Percentiles rank a stretch among this genome's conserved stretches.
Conservation (phyloP, 2,329 filamentous ascomycete species). For the Drechslera avenae region DNA sequence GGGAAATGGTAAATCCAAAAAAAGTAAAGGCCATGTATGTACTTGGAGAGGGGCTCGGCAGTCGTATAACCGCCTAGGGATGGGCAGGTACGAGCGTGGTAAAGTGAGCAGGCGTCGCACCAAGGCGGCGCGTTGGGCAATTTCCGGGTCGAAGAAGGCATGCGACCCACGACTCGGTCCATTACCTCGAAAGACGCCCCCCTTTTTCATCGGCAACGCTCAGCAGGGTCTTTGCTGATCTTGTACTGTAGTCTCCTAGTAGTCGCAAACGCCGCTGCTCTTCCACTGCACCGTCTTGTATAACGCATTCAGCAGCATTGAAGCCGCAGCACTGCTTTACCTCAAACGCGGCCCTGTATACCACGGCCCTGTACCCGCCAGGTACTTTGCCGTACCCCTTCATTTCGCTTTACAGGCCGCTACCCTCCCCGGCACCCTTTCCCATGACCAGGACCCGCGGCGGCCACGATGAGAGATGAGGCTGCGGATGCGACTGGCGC, state of each 20-base stretch:
- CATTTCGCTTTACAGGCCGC: constrained; percentile 37
- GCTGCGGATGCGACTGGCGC: constrained; percentile 31
- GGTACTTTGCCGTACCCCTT: constrained; percentile 24
- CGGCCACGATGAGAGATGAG: constrained; percentile 41
- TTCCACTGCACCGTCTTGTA: constrained; percentile 22
- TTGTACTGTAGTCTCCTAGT: background rate
- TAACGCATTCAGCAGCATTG: constrained; percentile 14
- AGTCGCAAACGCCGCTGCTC: constrained; percentile 20
- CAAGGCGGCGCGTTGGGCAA: constrained; percentile 23
- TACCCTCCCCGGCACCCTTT: constrained; percentile 29
- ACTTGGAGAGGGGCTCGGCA: no score
- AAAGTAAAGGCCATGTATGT: background rate
- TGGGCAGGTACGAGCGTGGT: constrained; percentile 17
- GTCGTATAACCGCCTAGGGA: background rate
- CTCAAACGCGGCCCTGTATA: constrained; percentile 11
- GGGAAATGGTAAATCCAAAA: no score
- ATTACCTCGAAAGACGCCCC: constrained; percentile 24
- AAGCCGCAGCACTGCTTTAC: constrained; percentile 11
- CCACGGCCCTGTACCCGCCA: constrained; percentile 6
- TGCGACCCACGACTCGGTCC: constrained; percentile 17
- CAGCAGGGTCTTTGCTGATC: constrained; percentile 15
- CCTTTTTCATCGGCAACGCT: constrained; percentile 27
- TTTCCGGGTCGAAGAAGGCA: constrained; percentile 27
- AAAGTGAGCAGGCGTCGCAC: constrained; percentile 34
- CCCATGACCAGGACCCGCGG: constrained; percentile 38